Conservation (phyloP, 73 alveolate genomes). For the Durusdinium trenchii region DNA sequence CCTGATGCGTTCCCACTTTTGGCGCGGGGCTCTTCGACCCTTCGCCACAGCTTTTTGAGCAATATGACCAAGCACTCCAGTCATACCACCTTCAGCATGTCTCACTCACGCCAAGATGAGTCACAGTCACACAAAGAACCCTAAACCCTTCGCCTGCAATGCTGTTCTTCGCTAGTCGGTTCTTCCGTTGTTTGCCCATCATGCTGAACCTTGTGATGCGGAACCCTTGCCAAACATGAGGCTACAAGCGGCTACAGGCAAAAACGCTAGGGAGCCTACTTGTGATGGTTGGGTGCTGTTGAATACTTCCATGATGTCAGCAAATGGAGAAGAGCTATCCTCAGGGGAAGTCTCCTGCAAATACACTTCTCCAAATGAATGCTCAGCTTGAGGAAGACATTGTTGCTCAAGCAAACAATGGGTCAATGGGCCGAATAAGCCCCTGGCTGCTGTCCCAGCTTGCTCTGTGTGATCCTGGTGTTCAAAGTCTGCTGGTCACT, state of each 20-base stretch:
- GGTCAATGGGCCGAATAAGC: no score
- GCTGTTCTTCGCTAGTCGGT: slow-evolving; percentile 15
- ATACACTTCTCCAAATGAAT: background rate
- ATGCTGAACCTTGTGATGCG: background rate
- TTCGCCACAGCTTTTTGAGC: slow-evolving; percentile 76
- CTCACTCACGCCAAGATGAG: background rate
- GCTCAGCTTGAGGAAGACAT: no score
- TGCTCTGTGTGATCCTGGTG: no score
- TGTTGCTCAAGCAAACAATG: no score
- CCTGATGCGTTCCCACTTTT: background rate
- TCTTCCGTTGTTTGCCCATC: background rate
- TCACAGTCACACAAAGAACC: background rate
- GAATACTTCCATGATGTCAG: slow-evolving; percentile 44
- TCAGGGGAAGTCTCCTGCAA: background rate
- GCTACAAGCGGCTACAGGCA: no score
- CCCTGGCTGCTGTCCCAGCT: no score
- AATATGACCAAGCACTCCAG: slow-evolving; percentile 88
- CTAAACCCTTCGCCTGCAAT: background rate
- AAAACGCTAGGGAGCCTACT: no score
- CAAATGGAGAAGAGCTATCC: slow-evolving; percentile 28
- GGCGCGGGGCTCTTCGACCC: slow-evolving; percentile 66
- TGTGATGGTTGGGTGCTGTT: slow-evolving; percentile 48
- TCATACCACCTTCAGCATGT: slow-evolving; percentile 83
- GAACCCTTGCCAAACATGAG: no score
- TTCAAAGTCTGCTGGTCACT: no score